Base-by-base conservation (phyloP, 2,329 filamentous ascomycete genomes). In the Daldinia sp. region DNA sequence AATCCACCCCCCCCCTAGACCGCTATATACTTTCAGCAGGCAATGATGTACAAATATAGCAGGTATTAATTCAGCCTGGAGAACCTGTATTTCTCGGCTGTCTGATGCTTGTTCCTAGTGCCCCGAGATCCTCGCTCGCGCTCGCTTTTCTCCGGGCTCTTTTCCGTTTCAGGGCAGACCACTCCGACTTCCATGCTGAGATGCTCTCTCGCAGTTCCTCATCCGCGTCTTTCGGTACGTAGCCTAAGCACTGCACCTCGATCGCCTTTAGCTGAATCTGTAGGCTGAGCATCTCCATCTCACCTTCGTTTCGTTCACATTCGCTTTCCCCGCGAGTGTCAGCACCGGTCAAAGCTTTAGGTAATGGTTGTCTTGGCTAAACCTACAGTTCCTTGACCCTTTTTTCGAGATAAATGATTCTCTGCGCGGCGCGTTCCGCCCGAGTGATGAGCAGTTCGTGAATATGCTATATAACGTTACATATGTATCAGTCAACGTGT, bases 181-280 rank as follows among this genome's bases (percentile, higher is more conserved):
- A 89, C 70, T 89, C 86, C 29, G 82, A 75, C 74, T 87, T 89
- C 83, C 87, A 89, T 65, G 82, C 82, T 61, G 81, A 77, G 66
- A 89, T 88, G 73, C 85, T 86, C 64, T 83, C 80, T 63, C 82
- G 78, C 30, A 89, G 81, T 61, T 88, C 86, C 25, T 80, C 78
- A 72, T 88, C 84, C 1, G 80, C 79, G 59, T 82, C 80, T 41
- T 79, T 74, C 4, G 83, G 77, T n/a, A 82, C 74, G 62, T 81
- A 79, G 64, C 75, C 73, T 32, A 78, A 78, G 71, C 83, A 82
- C 68, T 87, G 84, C 15, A 87, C 82, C 77, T 89, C 86, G 68
- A 89, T 82, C 19, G 84, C 85, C 67, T 87, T 85, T 64, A 88
- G 80, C 71, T 85, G 83, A 63, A 91, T 85, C 59, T 86, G 84